Evolutionary conservation across 2,329 filamentous ascomycete genomes (phyloP), one percentile per base, ranked within the genome.

Genomic region (Sclerotiophoma versabilis): DNA sequence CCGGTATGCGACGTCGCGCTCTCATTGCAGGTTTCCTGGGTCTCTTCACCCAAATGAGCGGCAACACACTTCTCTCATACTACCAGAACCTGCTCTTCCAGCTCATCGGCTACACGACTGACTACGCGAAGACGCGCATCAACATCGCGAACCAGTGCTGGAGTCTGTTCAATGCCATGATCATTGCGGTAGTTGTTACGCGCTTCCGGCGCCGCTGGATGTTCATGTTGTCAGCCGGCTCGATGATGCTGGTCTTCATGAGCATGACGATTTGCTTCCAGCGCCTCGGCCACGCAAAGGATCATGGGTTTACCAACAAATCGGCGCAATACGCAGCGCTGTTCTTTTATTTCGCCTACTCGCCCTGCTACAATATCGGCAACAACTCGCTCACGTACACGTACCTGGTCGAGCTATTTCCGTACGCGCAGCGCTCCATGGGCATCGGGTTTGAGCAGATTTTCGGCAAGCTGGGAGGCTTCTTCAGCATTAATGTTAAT

Each of bases 321-420:
- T 59, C 73, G 19, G 75, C 77, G 27, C 60, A 64, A 14, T 73
- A 77, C 20, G 74, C 77, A 3, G 76, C 76, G 30, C 63, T 87
- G 26, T 81, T 87, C 70, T 87, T 85, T 71, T 85, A 84, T 61
- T 87, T 86, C 58, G 75, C 79, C 4, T 88, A 86, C 68, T 80
- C 79, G 9, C 83, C 84, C 3, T 66, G 60, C 56, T 88, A 88
- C 68, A 87, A 87, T 62, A 79, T 88, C 43, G 85, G 84, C n/a
- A 86, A 87, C 69, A 88, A 88, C 65, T 83, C 86, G 12, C 75
- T 89, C 49, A 86, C 84, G 0, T 87, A 87, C 70, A 87, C 83
- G 12, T 86, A 83, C 69, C 76, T 86, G 4, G 75, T 86, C 19
- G 84, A 87, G 58, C 71, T 87, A 0, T 86, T 84, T 75, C 84